Evolutionary conservation across 1,284 basidiomycete species (phyloP).

Genomic region (Ganoderma resinaceum): DNA sequence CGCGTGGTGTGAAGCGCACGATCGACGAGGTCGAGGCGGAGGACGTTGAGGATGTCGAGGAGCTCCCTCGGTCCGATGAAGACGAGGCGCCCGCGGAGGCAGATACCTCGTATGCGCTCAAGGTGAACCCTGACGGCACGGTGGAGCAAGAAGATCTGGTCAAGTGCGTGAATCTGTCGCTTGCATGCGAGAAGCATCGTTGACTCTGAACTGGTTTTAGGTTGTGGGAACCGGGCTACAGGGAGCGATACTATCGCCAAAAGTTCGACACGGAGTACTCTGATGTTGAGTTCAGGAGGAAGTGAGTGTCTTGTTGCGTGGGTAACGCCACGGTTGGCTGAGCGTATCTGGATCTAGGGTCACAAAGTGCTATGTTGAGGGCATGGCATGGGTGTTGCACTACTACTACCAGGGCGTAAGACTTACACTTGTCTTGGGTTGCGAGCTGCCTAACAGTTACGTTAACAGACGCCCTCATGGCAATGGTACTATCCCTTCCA

Average conservation of each 20-base stretch:
- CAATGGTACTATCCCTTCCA: constrained; percentile 99
- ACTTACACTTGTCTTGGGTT: neutral
- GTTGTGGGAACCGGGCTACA: constrained; percentile 95
- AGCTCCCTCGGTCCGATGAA: constrained; percentile 57
- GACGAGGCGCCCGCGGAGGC: constrained; percentile 48
- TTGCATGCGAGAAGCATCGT: constrained; percentile 13
- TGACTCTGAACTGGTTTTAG: constrained; percentile 47
- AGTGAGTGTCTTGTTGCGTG: constrained; percentile 54
- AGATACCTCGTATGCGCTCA: constrained; percentile 59
- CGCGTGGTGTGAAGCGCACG: constrained; percentile 73
- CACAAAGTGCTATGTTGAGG: constrained; percentile 89
- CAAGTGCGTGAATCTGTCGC: constrained; percentile 62
- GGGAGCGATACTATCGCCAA: constrained; percentile 92
- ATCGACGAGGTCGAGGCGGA: constrained; percentile 54
- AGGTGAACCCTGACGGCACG: constrained; percentile 86
- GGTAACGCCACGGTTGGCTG: constrained; percentile 8
- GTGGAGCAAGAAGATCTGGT: constrained; percentile 95
- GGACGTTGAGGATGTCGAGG: constrained; percentile 41
- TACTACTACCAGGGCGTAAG: constrained; percentile 98
- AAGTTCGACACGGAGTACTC: constrained; percentile 88
- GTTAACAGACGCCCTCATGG: constrained; percentile 90
- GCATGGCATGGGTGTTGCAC: constrained; percentile 94
- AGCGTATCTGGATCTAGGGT: constrained; percentile 56
- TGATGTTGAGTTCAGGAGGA: constrained; percentile 78
- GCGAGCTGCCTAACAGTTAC: constrained; percentile 18